These are phyloP conservation scores for Neurospora sp. DNA, from an alignment of 2,329 filamentous ascomycete species.

Conservation along the genomic window DNA sequence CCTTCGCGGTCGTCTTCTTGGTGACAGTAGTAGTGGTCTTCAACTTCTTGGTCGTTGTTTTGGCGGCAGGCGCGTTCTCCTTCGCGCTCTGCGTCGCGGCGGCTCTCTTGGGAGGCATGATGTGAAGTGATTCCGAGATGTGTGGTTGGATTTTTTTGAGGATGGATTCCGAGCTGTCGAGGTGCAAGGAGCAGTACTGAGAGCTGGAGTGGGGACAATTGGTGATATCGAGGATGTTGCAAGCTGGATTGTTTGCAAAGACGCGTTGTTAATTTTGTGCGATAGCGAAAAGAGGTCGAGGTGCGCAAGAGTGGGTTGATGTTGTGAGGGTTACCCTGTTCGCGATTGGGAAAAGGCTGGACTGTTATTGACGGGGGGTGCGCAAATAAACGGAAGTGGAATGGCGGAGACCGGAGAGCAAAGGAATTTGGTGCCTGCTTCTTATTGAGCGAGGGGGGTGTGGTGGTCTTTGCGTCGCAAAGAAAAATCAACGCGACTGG, in stretches of 20 bases:
- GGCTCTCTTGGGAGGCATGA: conserved; percentile 15
- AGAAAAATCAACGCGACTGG: background rate
- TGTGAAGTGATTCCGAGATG: background rate
- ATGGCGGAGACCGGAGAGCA: background rate
- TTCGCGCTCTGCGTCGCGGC: conserved; percentile 1
- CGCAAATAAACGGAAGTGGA: background rate
- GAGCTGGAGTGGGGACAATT: background rate
- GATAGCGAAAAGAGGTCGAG: background rate
- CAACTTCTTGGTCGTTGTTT: conserved; percentile 8
- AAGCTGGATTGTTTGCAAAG: background rate
- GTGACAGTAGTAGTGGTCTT: background rate
- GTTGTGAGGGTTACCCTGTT: background rate
- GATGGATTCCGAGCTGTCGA: background rate
- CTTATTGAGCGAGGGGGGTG: background rate
- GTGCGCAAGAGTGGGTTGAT: background rate
- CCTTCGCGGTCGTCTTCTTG: conserved; percentile 3
- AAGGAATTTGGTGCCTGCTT: background rate
- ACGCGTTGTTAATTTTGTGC: background rate
- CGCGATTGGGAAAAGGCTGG: background rate
- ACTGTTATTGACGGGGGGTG: background rate
- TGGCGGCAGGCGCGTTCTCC: conserved; percentile 8
- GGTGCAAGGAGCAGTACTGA: background rate
- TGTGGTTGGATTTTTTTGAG: background rate
- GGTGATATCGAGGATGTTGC: background rate
- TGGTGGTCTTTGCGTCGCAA: background rate